A percentile compares a stretch with the other conserved stretches of the same genome.
Evolutionary conservation across 1,139 yeast genomes (phyloP).

Genomic region (Petasospora fabianii): DNA sequence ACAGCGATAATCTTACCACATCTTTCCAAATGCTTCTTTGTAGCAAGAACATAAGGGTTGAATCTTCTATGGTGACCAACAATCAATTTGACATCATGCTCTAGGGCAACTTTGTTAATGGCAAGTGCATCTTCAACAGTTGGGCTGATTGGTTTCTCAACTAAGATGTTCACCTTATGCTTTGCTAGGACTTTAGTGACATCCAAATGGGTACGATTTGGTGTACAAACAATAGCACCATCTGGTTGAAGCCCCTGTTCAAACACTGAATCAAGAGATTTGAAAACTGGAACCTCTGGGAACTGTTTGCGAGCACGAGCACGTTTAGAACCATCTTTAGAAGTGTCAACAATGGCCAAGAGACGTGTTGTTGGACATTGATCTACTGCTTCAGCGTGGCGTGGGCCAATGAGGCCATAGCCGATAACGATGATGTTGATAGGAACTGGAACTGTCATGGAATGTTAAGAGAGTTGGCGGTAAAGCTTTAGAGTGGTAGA

Average conservation of each 20-base stretch:
- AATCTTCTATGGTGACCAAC: conserved; percentile 21
- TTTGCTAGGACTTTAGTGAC: conserved; percentile 13
- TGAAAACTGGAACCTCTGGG: conserved; percentile 16
- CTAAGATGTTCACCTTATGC: conserved; percentile 13
- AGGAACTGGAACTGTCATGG: conserved; percentile 17
- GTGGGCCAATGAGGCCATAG: conserved; percentile 19
- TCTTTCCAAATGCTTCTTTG: conserved; percentile 14
- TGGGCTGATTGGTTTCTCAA: conserved; percentile 20
- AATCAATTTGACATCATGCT: conserved; percentile 13
- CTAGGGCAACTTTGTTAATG: conserved; percentile 11
- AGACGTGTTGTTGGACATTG: conserved; percentile 15
- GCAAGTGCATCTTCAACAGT: conserved; percentile 17
- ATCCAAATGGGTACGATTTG: conserved; percentile 16
- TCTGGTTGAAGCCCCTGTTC: conserved; percentile 17
- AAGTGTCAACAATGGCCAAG: conserved; percentile 17
- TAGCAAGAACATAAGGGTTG: conserved; percentile 19
- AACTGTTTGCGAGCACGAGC: conserved; percentile 13
- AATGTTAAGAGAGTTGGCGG: not conserved
- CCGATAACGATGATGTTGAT: conserved; percentile 16
- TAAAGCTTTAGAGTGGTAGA: not conserved
- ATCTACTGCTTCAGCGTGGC: conserved; percentile 18
- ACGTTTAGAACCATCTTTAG: conserved; percentile 14
- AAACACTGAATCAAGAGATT: conserved; percentile 11
- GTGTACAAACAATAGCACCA: conserved; percentile 20
- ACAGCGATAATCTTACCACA: conserved; percentile 18